Percentiles rank a stretch among this genome's conserved stretches.
These are phyloP conservation scores for Lepidium aucheri DNA, from an alignment of 345 rosid species.

Conservation along the genomic window DNA sequence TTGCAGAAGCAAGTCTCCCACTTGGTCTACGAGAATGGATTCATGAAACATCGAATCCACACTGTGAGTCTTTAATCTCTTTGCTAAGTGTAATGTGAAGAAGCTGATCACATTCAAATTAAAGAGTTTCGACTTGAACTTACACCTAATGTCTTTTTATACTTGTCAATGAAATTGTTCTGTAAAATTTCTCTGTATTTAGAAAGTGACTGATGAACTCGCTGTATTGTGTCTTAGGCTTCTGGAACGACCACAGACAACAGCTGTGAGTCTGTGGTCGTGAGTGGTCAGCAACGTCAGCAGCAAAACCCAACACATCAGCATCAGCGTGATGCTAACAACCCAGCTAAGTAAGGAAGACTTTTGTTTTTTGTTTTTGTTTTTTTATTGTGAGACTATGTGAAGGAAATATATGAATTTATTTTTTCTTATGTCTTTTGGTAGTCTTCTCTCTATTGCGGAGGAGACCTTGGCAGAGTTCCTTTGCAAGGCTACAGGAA, in stretches of 20 bases:
- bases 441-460: slow-evolving; percentile 84
- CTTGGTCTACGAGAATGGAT: slow-evolving; percentile 89
- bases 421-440: background rate
- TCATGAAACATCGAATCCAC: slow-evolving; percentile 55
- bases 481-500: slow-evolving; percentile 90
- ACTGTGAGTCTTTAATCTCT: slow-evolving; percentile 12
- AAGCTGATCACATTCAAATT: background rate
- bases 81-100: background rate
- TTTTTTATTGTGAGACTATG: background rate
- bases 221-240: slow-evolving; percentile 33
- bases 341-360: slow-evolving; percentile 83
- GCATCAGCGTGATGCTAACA: slow-evolving; percentile 94
- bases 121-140: background rate
- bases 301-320: slow-evolving; percentile 94
- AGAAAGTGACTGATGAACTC: background rate
- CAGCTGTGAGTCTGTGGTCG: slow-evolving; percentile 99
- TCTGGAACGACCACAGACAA: slow-evolving; percentile 95
- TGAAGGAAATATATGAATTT: background rate
- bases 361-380: background rate
- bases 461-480: slow-evolving; percentile 77
- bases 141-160: background rate
- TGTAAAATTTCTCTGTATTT: background rate
- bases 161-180: background rate
- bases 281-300: slow-evolving; percentile 91
- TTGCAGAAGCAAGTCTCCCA: slow-evolving; percentile 98